phyloP scores from a whole-genome alignment of 768 basidiomycete genomes.

The Macrolepiota fuliginosa region DNA sequence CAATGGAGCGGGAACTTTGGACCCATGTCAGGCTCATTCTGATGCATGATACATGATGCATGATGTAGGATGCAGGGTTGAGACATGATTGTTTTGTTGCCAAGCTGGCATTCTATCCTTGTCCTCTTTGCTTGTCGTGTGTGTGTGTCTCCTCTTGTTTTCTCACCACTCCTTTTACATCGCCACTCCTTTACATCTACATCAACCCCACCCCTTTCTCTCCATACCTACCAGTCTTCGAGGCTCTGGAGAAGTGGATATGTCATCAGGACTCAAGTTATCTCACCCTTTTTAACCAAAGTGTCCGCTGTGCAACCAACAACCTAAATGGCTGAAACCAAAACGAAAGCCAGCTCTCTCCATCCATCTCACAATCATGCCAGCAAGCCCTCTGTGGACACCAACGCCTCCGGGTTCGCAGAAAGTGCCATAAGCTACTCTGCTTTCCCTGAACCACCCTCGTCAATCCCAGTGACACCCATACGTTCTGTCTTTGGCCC shows the following conservation, averaged over 20 bases:
- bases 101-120: background rate
- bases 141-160: background rate
- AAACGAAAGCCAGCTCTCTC: background rate
- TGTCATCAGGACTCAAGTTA: conserved; percentile 2
- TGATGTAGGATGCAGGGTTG: conserved; percentile 1
- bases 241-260: background rate
- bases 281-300: conserved; percentile 36
- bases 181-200: conserved; percentile 5
- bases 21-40: conserved; percentile 8
- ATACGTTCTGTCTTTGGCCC: conserved; percentile 29
- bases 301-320: background rate
- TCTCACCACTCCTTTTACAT: background rate
- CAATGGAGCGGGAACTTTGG: background rate
- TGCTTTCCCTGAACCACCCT: conserved; percentile 53
- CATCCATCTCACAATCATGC: conserved; percentile 27
- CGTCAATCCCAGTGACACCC: conserved; percentile 43
- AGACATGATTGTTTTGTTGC: conserved; percentile 8
- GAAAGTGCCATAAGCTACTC: conserved; percentile 56
- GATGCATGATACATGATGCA: conserved; percentile 3
- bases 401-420: conserved; percentile 55
- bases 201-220: background rate
- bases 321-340: background rate
- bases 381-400: conserved; percentile 41
- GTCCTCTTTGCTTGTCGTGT: background rate
- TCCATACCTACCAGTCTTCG: background rate